Base-by-base conservation (phyloP, 2,329 filamentous ascomycete genomes). In the Cladosporium austrohemisphaericum region DNA sequence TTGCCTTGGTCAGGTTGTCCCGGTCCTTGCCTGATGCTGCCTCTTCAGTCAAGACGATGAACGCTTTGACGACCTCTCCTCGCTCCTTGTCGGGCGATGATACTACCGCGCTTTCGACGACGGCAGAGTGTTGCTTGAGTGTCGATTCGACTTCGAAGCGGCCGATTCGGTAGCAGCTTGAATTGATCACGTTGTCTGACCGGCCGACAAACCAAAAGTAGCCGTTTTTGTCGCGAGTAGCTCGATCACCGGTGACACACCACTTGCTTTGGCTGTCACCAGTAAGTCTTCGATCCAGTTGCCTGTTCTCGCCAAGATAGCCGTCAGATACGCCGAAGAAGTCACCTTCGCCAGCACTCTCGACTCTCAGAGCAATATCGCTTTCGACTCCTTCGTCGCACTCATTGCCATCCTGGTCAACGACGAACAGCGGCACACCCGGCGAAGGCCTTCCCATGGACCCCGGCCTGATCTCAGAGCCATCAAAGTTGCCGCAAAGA, bases 181-280 rank as follows among this genome's bases (percentile, higher is more conserved):
- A 66, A 47, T 71, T 71, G 47, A 71, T 71, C 18, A 71, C 68
- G 64, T 98, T 93, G 65, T 98, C 93, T 45, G 96, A 91, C 68
- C 93, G 88, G 57, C 93, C 93, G 52, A 92, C 88, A 67, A 98
- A 97, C 93, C 93, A 97, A 80, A 97, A 97, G 77, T 95, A 97
- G 48, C 93, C 93, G 62, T 97, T 92, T 70, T 95, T 86, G 68
- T 98, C 93, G 65, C 92, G 87, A 52, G 86, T 91, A 49, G 92
- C 93, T 65, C 92, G 91, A 52, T 71, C 69, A 8, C 69, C 69
- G 0, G 69, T 71, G 5, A 67, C 54, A 48, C 68, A 71, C 57
- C 57, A 70, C 9, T 52, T 53, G 16, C 41, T 26, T 0, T 31
- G 41, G 1, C 49, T 20, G 18, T 51, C 36, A 9, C 35, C 45